A percentile compares a stretch with the other conserved stretches of the same genome.
Conservation (phyloP, 1,139 yeast genomes). For the Suhomyces yuchorum region DNA sequence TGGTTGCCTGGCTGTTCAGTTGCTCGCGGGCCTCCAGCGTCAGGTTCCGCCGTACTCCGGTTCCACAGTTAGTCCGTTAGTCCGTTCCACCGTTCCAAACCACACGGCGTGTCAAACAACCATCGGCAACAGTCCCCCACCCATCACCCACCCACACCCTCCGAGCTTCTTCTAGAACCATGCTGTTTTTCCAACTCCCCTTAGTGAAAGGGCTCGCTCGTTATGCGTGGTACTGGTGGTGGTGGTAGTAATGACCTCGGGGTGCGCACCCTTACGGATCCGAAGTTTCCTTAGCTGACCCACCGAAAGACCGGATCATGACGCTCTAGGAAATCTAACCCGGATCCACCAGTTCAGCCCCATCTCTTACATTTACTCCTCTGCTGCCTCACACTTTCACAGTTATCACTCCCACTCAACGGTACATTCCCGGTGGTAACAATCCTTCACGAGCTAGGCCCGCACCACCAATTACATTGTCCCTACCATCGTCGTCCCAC, state of each 20-base stretch:
- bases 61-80: neutral
- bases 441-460: neutral
- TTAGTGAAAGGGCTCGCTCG: too few species aligned
- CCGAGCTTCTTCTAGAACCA: too few species aligned
- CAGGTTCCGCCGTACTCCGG: neutral
- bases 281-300: conserved; percentile 4
- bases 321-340: neutral
- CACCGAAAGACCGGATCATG: neutral
- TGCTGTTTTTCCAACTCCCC: too few species aligned
- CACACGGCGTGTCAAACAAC: neutral
- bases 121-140: neutral
- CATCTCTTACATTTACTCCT: neutral
- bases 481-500: neutral
- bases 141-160: too few species aligned
- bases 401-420: neutral
- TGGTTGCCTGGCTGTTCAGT: neutral
- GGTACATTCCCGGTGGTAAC: neutral
- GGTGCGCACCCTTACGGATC: conserved; percentile 3
- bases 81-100: neutral
- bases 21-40: neutral
- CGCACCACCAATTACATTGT: neutral
- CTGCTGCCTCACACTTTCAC: neutral
- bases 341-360: neutral
- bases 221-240: neutral
- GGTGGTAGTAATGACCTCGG: neutral